These are phyloP conservation scores for Pseudopyricularia javanii DNA, from an alignment of 2,329 filamentous ascomycete genomes.

Conservation along the genomic window DNA sequence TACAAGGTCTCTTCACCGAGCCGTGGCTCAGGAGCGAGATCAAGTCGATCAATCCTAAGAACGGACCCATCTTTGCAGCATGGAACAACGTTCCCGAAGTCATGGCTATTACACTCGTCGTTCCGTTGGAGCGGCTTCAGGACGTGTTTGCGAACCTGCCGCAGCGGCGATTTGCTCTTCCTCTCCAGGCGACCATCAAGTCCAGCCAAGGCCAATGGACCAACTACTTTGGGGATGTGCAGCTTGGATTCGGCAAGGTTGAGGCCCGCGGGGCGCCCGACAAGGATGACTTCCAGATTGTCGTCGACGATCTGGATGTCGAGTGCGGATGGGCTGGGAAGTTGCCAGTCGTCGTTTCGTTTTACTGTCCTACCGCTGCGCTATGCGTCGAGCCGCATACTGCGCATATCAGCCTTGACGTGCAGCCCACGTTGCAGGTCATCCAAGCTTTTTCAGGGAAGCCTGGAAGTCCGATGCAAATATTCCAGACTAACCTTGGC, in stretches of 20 bases:
- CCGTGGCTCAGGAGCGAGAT: constrained; percentile 15
- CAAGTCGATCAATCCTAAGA: constrained; percentile 8
- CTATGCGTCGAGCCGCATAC: constrained; percentile 20
- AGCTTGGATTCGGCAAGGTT: constrained; percentile 27
- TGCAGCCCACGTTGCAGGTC: constrained; percentile 14
- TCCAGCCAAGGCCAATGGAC: constrained; percentile 12
- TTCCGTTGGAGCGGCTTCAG: constrained; percentile 17
- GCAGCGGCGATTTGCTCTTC: background rate
- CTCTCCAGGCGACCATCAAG: background rate
- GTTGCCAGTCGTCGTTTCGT: constrained; percentile 26
- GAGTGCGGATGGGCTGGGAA: constrained; percentile 20
- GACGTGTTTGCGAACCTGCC: constrained; percentile 10
- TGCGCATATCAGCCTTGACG: constrained; percentile 17
- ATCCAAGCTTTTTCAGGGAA: constrained; percentile 10
- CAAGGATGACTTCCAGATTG: constrained; percentile 18
- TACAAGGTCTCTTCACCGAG: constrained; percentile 19
- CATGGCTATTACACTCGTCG: constrained; percentile 22
- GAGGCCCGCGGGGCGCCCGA: constrained; percentile 11
- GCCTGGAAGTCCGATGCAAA: constrained; percentile 14
- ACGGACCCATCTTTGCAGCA: constrained; percentile 14
- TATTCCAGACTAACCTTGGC: constrained; percentile 19
- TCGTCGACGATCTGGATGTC: constrained; percentile 18
- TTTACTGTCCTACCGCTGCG: constrained; percentile 22
- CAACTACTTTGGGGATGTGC: constrained; percentile 25
- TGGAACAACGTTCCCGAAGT: constrained; percentile 24